Conservation (phyloP, 2,329 filamentous ascomycete species). For the Arthrocladium fulminans region DNA sequence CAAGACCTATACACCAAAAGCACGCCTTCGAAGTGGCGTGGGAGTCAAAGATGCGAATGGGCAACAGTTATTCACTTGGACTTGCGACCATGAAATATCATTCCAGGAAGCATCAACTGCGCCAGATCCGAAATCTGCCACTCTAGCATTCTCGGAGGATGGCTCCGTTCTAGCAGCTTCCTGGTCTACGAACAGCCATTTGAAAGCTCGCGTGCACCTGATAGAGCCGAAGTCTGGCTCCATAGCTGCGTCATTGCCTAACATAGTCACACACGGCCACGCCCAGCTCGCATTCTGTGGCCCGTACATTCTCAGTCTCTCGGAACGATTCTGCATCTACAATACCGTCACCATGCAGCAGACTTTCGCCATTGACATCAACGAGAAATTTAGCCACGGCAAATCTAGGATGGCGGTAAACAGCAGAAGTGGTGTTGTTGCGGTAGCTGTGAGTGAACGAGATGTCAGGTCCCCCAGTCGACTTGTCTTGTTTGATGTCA, state of each 20-base stretch:
- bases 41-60: conserved; percentile 40
- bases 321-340: conserved; percentile 66
- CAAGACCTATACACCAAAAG: conserved; percentile 71
- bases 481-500: background rate
- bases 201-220: conserved; percentile 54
- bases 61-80: conserved; percentile 63
- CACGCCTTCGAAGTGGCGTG: conserved; percentile 56
- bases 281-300: conserved; percentile 63
- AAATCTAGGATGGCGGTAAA: conserved; percentile 13
- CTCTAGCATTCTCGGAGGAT: conserved; percentile 71
- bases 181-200: conserved; percentile 39
- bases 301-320: conserved; percentile 65
- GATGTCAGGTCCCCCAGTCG: background rate
- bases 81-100: conserved; percentile 31
- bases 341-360: conserved; percentile 55
- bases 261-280: conserved; percentile 57
- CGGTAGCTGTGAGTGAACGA: conserved; percentile 11
- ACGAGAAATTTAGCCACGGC: conserved; percentile 3
- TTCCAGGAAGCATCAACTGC: conserved; percentile 29
- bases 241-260: conserved; percentile 58
- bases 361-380: conserved; percentile 1
- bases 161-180: conserved; percentile 63
- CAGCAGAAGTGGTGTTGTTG: conserved; percentile 14
- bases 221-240: conserved; percentile 63
- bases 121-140: conserved; percentile 42